Percentiles rank a stretch among this genome's conserved stretches.
Evolutionary conservation across 148 eudicot species (phyloP).

Genomic region (Nepenthes gracilis): DNA sequence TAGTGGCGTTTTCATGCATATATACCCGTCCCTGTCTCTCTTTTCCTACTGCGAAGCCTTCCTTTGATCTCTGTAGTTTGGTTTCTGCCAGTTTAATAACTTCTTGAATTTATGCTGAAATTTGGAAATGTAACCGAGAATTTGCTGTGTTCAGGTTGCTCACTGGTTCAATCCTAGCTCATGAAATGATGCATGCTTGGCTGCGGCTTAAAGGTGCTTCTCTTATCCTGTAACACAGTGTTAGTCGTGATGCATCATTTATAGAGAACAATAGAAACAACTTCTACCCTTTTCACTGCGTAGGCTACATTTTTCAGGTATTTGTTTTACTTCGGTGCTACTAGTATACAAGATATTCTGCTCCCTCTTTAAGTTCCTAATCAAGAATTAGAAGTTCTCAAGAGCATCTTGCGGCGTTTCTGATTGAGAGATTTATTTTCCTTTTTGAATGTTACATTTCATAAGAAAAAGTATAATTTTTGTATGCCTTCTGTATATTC

Average conservation of each 20-base stretch:
- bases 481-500: too few relatives aligned
- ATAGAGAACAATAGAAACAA: not conserved
- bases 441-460: too few relatives aligned
- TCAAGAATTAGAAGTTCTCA: too few relatives aligned
- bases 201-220: conserved; percentile 49
- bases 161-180: conserved; percentile 67
- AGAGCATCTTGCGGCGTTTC: too few relatives aligned
- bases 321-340: too few relatives aligned
- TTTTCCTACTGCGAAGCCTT: not conserved
- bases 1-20: too few relatives aligned
- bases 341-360: too few relatives aligned
- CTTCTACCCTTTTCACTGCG: not conserved
- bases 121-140: conserved; percentile 1
- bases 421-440: too few relatives aligned
- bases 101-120: not conserved
- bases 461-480: too few relatives aligned
- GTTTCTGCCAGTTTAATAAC: too few relatives aligned
- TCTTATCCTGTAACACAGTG: not conserved
- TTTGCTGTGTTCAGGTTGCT: conserved; percentile 32
- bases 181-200: conserved; percentile 83
- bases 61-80: not conserved
- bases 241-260: not conserved
- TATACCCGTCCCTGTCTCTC: not conserved
- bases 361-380: too few relatives aligned
- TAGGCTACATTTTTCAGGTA: too few relatives aligned